Evolutionary conservation across 139 green algal genomes (phyloP), one percentile per base, ranked within the genome.

Genomic region (Coelastrella sp.): DNA sequence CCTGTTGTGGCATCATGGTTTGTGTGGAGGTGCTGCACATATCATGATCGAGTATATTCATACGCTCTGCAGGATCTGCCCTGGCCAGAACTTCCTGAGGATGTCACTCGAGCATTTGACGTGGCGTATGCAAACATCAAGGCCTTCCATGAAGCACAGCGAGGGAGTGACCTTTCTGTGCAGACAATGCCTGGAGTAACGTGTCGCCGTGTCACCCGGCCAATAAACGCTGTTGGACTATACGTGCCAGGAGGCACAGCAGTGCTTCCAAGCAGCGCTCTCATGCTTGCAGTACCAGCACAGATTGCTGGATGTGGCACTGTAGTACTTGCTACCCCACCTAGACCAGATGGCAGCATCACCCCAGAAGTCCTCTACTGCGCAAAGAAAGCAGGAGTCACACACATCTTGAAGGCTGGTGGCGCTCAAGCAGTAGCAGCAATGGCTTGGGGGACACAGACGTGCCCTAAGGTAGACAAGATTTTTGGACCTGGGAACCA

Each of bases 211-310:
- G 81, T 94, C 19, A 88, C 85, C 2, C 83, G 90, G 2, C 91
- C 94, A 74, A 96, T 98, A 74, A 88, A 90, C 89, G 76, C 91
- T 0, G 97, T 99, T 27, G 97, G 97, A 6, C 72, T 99, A 37
- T 99, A 99, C 85, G 96, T 99, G 9, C 97, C 97, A 0, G 97
- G 97, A 8, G 97, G 97, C 62, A 99, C 95, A 17, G 97, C 97
- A 0, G 95, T 99, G 64, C 93, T 99, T 76, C 97, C 97, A 27
- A 98, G 93, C 81, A 96, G 89, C 19, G 93, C 97, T 9, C 92
- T 99, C 48, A 99, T 99, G 97, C 91, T 99, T 30, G 92, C 96
- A 5, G 96, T 99, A 72, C 97, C 97, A 0, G 96, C 96, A 1
- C 89, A 74, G 37, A 86, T 96, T 34, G 95, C 97, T 0, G 97